Conservation (phyloP, 2,329 filamentous ascomycete genomes). For the Trichoderma sp. region DNA sequence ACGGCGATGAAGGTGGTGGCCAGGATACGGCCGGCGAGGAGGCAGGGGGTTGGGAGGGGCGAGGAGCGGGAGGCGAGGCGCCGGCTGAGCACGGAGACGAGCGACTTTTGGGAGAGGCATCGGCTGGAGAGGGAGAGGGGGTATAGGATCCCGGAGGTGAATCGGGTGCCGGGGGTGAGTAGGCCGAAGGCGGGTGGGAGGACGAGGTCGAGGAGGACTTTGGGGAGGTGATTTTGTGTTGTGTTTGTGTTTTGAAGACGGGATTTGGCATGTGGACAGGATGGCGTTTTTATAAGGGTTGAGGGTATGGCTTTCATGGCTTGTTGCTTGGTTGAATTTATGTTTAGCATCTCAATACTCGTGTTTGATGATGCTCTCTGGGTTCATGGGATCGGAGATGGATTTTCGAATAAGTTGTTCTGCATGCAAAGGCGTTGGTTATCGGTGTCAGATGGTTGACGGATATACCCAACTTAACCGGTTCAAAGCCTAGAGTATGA, state of each 20-base stretch:
- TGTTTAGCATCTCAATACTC: not conserved
- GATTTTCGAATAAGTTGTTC: no score
- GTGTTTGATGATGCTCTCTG: no score
- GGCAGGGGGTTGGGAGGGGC: constrained; percentile 28
- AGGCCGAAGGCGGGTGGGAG: not conserved
- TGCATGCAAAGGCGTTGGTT: no score
- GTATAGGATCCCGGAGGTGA: constrained; percentile 46
- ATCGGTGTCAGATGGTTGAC: no score
- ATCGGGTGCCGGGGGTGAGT: constrained; percentile 34
- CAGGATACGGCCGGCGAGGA: constrained; percentile 14
- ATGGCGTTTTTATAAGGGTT: no score
- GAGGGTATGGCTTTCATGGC: no score
- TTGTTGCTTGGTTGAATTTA: not conserved
- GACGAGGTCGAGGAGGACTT: constrained; percentile 14
- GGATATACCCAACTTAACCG: no score
- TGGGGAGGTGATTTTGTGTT: constrained; percentile 11
- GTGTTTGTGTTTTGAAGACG: not conserved
- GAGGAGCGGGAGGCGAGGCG: constrained; percentile 28
- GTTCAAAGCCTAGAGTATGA: no score
- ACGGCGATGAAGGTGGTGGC: constrained; percentile 12
- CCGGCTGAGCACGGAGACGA: constrained; percentile 39
- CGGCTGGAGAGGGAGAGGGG: constrained; percentile 45
- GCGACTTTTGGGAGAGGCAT: constrained; percentile 49
- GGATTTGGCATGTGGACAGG: not conserved
- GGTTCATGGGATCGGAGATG: no score